Conservation (phyloP, 805 yeast genomes). For the Saccharomycodes ludwigii region DNA sequence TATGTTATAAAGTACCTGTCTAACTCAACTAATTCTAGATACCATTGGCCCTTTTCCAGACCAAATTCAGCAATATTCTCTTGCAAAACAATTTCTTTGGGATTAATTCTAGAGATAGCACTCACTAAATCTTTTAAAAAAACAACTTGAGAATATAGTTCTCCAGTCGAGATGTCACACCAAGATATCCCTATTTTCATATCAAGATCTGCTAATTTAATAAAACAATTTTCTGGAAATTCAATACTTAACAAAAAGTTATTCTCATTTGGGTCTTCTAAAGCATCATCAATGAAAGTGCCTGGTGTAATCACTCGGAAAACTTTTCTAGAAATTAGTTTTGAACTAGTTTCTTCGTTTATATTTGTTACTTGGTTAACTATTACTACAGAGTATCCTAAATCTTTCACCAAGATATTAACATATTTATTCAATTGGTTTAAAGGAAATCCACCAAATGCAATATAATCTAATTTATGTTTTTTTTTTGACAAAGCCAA, state of each 20-base stretch:
- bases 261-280: conserved; percentile 58
- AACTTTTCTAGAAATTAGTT: conserved; percentile 50
- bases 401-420: conserved; percentile 56
- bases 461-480: conserved; percentile 32
- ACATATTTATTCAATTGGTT: conserved; percentile 60
- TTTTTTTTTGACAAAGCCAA: conserved; percentile 52
- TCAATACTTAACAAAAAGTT: conserved; percentile 59
- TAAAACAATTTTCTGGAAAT: conserved; percentile 38
- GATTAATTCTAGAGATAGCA: conserved; percentile 65
- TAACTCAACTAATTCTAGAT: conserved; percentile 44
- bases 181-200: conserved; percentile 62
- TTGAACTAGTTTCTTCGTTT: conserved; percentile 11
- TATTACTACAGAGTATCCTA: conserved; percentile 63
- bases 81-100: conserved; percentile 63
- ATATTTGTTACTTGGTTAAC: conserved; percentile 47
- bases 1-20: conserved; percentile 47
- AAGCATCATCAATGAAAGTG: conserved; percentile 76
- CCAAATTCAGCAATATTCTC: conserved; percentile 29
- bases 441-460: conserved; percentile 91
- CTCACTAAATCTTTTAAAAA: conserved; percentile 48
- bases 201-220: conserved; percentile 24
- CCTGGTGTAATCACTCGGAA: conserved; percentile 85
- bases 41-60: conserved; percentile 38
- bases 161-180: conserved; percentile 83
- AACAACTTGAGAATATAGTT: conserved; percentile 34